Evolutionary conservation across 306 rosid genomes (phyloP).

Genomic region (apple (Malus domestica)): ASM211411v1 NC_041797.1:4153501-4154000

Average conservation of each 20-base stretch:
- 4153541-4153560: slow-evolving; percentile 99
- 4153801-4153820: slow-evolving; percentile 15
- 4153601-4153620: neutral
- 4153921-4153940: slow-evolving; percentile 94
- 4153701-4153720: slow-evolving; percentile 99
- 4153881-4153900: slow-evolving; percentile 55
- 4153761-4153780: slow-evolving; percentile 96
- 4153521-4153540: slow-evolving; percentile 91
- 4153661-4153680: neutral
- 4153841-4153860: neutral
- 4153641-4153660: neutral
- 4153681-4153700: slow-evolving; percentile 95
- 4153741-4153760: slow-evolving; percentile 95
- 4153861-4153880: neutral
- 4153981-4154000: slow-evolving; percentile 67
- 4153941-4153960: slow-evolving; percentile 90
- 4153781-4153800: slow-evolving; percentile 23
- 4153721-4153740: slow-evolving; percentile 95
- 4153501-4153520: slow-evolving; percentile 96
- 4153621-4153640: neutral
- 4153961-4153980: slow-evolving; percentile 96
- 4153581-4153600: neutral
- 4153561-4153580: slow-evolving; percentile 49
- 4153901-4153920: slow-evolving; percentile 98
- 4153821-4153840: neutral